Evolutionary conservation across 202 grass and related monocot genomes (phyloP).

Genomic region (Elaeis oleifera): DNA sequence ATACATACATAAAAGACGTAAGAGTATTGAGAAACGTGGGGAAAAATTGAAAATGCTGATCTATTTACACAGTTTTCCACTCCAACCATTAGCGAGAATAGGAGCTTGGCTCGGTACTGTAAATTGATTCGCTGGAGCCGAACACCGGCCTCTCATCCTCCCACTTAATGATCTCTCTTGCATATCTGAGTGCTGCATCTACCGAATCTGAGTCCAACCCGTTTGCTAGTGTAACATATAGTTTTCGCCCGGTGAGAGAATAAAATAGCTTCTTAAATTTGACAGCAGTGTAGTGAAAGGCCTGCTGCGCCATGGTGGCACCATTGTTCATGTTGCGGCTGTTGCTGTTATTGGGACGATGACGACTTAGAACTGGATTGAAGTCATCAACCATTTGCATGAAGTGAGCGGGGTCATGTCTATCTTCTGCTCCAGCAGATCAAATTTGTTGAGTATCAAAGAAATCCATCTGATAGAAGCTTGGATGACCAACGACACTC

Average conservation of each 20-base stretch:
- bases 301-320: constrained; percentile 59
- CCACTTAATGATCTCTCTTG: constrained; percentile 76
- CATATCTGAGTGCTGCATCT: constrained; percentile 36
- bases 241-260: constrained; percentile 46
- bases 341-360: constrained; percentile 21
- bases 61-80: constrained; percentile 30
- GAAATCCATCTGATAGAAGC: constrained; percentile 61
- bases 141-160: constrained; percentile 54
- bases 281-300: constrained; percentile 42
- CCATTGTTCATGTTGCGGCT: constrained; percentile 7
- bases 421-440: constrained; percentile 81
- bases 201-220: constrained; percentile 63
- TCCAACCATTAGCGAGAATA: constrained; percentile 31
- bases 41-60: background rate
- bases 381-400: constrained; percentile 67
- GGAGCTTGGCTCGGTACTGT: constrained; percentile 69
- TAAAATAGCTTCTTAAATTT: constrained; percentile 86
- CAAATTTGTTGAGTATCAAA: constrained; percentile 78
- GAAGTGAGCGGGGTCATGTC: constrained; percentile 41
- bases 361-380: constrained; percentile 49
- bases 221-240: constrained; percentile 53
- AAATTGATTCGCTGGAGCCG: constrained; percentile 41
- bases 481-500: constrained; percentile 47
- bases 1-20: constrained; percentile 17
- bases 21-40: background rate